These are phyloP conservation scores for Aspergillus pseudoviridinutans DNA, from an alignment of 2,329 filamentous ascomycete species.

Conservation along the genomic window DNA sequence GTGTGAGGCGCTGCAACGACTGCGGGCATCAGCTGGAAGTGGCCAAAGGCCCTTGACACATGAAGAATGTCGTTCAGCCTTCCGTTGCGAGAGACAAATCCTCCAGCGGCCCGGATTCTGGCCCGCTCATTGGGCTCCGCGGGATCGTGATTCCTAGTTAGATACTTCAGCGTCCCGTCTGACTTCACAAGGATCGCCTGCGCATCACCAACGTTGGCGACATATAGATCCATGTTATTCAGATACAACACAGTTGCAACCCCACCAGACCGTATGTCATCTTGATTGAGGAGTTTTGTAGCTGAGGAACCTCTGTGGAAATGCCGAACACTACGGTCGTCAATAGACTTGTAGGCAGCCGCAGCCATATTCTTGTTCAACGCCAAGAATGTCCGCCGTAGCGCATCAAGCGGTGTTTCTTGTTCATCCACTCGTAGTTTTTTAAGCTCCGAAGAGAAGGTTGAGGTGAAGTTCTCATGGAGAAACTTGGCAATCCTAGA, in stretches of 20 bases:
- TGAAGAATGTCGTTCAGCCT: slow-evolving; percentile 88
- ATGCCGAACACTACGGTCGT: slow-evolving; percentile 61
- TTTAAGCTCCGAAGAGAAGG: slow-evolving; percentile 79
- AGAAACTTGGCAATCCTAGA: slow-evolving; percentile 96
- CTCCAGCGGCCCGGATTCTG: slow-evolving; percentile 88
- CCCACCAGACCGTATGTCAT: slow-evolving; percentile 84
- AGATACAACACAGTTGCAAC: slow-evolving; percentile 91
- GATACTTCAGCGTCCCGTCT: slow-evolving; percentile 74
- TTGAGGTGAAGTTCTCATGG: slow-evolving; percentile 88
- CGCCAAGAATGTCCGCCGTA: slow-evolving; percentile 79
- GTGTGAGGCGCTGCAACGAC: slow-evolving; percentile 89
- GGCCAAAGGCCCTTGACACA: slow-evolving; percentile 92
- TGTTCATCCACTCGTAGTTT: slow-evolving; percentile 60
- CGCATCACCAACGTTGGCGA: slow-evolving; percentile 92
- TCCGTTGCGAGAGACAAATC: slow-evolving; percentile 91
- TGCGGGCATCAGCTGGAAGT: slow-evolving; percentile 85
- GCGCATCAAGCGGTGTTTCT: slow-evolving; percentile 76
- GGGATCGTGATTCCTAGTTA: slow-evolving; percentile 91
- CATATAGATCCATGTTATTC: slow-evolving; percentile 82
- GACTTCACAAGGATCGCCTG: slow-evolving; percentile 94
- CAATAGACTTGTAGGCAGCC: slow-evolving; percentile 72
- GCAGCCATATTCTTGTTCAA: slow-evolving; percentile 94
- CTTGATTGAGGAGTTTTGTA: slow-evolving; percentile 75
- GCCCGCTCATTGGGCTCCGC: slow-evolving; percentile 79
- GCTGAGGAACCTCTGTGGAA: slow-evolving; percentile 67